Conservation (phyloP, 139 green algal species). For the Astrephomene gubernaculifera region DNA sequence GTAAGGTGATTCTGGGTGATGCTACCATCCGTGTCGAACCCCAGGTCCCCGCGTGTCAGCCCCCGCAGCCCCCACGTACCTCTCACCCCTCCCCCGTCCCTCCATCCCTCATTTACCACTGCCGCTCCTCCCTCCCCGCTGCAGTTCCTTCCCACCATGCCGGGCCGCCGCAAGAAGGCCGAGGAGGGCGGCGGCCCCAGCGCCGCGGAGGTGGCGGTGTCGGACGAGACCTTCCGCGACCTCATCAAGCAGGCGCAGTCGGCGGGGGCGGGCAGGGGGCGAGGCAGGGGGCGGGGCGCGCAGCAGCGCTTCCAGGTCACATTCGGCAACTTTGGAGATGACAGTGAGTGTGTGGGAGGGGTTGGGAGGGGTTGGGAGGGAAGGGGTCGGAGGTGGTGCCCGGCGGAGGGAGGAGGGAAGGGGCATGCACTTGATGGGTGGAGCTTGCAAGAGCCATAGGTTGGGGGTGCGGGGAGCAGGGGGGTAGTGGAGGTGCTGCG, state of each 20-base stretch:
- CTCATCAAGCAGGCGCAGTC: conserved; percentile 52
- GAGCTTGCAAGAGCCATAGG: too few species aligned
- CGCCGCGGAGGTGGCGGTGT: conserved; percentile 26
- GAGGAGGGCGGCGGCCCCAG: conserved; percentile 21
- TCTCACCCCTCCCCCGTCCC: background rate
- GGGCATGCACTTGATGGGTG: too few species aligned
- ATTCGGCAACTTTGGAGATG: conserved; percentile 42
- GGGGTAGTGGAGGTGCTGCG: too few species aligned
- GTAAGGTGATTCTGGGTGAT: too few species aligned
- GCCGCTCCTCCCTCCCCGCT: background rate
- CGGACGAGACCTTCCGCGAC: conserved; percentile 65
- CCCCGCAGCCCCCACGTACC: background rate
- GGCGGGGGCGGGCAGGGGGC: background rate
- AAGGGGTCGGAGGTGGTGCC: too few species aligned
- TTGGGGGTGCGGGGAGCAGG: too few species aligned
- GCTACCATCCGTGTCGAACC: too few species aligned
- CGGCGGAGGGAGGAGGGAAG: too few species aligned
- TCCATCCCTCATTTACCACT: background rate
- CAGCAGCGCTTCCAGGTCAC: conserved; percentile 50
- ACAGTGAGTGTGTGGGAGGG: conserved; percentile 19
- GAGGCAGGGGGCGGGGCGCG: conserved; percentile 16
- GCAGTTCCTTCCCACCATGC: conserved; percentile 63
- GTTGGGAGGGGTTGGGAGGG: too few species aligned
- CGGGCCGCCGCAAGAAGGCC: conserved; percentile 55
- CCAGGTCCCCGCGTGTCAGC: too few species aligned